Evolutionary conservation across 345 rosid species (phyloP).

Genomic region (Citrus reticulata): DNA sequence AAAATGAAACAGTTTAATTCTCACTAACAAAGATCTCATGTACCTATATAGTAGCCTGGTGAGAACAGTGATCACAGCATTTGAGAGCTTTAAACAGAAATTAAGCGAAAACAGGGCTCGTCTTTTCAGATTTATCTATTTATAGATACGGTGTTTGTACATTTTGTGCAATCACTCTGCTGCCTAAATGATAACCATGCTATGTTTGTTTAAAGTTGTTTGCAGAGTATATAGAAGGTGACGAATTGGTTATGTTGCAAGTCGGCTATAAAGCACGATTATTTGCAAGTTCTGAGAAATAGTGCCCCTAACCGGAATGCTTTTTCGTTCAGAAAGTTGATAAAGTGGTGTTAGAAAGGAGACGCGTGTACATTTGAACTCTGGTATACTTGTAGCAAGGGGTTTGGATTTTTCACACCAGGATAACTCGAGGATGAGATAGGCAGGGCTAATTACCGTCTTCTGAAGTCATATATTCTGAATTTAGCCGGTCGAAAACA

Average conservation of each 20-base stretch:
- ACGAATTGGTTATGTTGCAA: background rate
- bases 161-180: background rate
- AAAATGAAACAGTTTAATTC: background rate
- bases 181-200: slow-evolving; percentile 18
- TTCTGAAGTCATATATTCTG: background rate
- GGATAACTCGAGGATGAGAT: background rate
- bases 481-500: background rate
- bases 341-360: background rate
- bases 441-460: background rate
- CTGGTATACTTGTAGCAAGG: background rate
- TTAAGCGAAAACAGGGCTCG: slow-evolving; percentile 2
- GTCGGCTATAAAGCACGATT: background rate
- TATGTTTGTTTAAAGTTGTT: slow-evolving; percentile 12
- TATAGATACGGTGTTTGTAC: background rate
- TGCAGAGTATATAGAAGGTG: background rate
- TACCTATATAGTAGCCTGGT: background rate
- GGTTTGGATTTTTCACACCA: background rate
- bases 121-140: background rate
- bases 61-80: background rate
- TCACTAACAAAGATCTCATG: background rate
- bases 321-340: background rate
- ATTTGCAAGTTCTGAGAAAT: slow-evolving; percentile 9
- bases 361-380: background rate
- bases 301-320: background rate
- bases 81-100: slow-evolving; percentile 18